Evolutionary conservation across 1,139 yeast species (phyloP), one percentile per base, ranked within the genome.

Genomic region (Pneumocystis murina): DNA sequence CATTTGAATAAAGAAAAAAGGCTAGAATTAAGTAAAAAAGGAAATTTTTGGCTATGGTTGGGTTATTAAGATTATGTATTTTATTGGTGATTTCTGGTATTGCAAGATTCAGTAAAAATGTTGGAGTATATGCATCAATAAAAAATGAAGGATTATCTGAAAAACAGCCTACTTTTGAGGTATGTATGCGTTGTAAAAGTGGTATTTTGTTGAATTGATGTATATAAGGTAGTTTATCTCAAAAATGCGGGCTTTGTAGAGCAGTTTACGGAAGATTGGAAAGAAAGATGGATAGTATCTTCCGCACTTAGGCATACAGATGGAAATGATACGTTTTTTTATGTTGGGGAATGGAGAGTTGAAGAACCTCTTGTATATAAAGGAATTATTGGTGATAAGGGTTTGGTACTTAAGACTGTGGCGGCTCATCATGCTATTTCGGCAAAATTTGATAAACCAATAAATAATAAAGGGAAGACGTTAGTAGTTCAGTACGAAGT

Each of bases 401-500:
- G 95, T 2, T 79, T 89, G 65, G 92, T 87, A 16, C 80, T 85
- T 73, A 85, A 85, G 72, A 77, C 86, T 14, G 83, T 82, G 62
- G 92, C 95, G 60, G 84, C 90, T 58, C 87, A 83, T 70, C 89
- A 87, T 74, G 95, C 94, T 38, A 86, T 89, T 67, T 82, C 87
- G 28, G 80, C 82, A 63, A 75, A 79, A 68, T 78, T 89, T 61
- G 81, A 80, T 36, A 67, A 74, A 61, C 80, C 84, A 1, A 77
- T 87, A 64, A 80, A 81, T 72, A 79, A 85, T 73, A 79, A 77
- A 30, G 80, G 79, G 68, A 78, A 82, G 63, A 84, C 89, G 30
- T 77, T 91, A 68, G 96, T 91, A 8, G 75, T 89, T 60, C 97
- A 90, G 75, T 90, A 88, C 73, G 97, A 90, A 74, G 87, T 88